phyloP scores from a whole-genome alignment of 371 early-diverging fungal species.

The Mucor saturninus region DNA sequence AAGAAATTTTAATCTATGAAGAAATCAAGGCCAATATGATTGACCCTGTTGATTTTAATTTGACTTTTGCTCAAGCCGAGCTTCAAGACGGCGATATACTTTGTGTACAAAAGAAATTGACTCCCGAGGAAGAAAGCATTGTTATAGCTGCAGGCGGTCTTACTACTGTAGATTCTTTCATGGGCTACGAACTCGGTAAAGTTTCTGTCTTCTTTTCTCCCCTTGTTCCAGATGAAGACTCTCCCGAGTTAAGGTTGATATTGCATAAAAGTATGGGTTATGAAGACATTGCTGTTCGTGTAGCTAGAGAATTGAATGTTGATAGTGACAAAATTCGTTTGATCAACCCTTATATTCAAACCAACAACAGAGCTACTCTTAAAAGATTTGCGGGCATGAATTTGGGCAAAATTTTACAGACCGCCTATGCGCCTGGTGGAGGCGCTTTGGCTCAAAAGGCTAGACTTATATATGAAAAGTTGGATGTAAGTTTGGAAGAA shows the following conservation, averaged over 20 bases:
- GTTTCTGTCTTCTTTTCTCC: constrained; percentile 74
- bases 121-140: constrained; percentile 56
- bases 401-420: constrained; percentile 28
- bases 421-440: constrained; percentile 1
- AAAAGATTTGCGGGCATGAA: constrained; percentile 32
- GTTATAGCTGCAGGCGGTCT: constrained; percentile 33
- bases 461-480: constrained; percentile 77
- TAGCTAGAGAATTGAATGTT: constrained; percentile 26
- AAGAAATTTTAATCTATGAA: constrained; percentile 75
- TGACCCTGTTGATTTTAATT: constrained; percentile 67
- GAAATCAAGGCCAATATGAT: constrained; percentile 94
- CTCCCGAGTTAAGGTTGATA: constrained; percentile 29
- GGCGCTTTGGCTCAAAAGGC: constrained; percentile 7
- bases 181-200: constrained; percentile 73
- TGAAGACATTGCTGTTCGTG: constrained; percentile 26
- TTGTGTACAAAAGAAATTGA: constrained; percentile 71
- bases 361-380: constrained; percentile 13
- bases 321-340: constrained; percentile 44
- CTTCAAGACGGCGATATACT: constrained; percentile 93
- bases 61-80: constrained; percentile 76
- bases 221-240: constrained; percentile 12
- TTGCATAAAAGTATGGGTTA: constrained; percentile 31
- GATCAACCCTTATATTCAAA: constrained; percentile 27
- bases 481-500: constrained; percentile 80
- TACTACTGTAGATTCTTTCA: constrained; percentile 69